These are phyloP conservation scores for Tulasnella sp. DNA, from an alignment of 768 basidiomycete genomes.

Conservation along the genomic window DNA sequence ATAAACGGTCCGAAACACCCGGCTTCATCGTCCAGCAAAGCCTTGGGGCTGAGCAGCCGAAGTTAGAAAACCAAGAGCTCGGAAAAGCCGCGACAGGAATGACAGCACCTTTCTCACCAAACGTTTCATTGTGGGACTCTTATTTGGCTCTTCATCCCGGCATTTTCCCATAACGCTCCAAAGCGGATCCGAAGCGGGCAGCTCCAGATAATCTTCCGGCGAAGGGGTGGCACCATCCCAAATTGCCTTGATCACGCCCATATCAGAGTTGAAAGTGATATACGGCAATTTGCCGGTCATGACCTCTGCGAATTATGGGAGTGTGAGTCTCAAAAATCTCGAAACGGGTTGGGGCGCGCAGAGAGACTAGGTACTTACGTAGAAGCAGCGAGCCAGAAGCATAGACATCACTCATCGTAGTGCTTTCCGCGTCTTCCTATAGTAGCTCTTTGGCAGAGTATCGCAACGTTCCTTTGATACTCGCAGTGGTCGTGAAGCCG, in stretches of 20 bases:
- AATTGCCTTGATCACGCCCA: not conserved
- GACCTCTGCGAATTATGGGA: not conserved
- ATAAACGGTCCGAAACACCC: too few relatives aligned
- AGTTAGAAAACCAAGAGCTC: not conserved
- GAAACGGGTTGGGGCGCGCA: too few relatives aligned
- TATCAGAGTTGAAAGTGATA: not conserved
- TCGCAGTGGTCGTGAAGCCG: not conserved
- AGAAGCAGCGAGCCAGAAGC: not conserved
- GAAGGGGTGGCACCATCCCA: not conserved
- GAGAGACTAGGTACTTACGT: not conserved
- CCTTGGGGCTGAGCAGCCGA: too few relatives aligned
- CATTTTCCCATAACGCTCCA: slow-evolving; percentile 7
- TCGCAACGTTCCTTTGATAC: not conserved
- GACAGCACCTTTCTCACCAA: not conserved
- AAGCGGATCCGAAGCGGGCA: not conserved
- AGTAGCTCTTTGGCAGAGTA: slow-evolving; percentile 9
- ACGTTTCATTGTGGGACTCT: not conserved
- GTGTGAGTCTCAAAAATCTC: not conserved
- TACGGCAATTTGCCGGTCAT: slow-evolving; percentile 6
- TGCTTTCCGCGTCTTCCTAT: not conserved
- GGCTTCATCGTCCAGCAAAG: too few relatives aligned
- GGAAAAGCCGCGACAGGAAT: not conserved
- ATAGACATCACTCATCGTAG: slow-evolving; percentile 6
- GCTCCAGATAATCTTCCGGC: not conserved
- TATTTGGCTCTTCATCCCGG: not conserved